Evolutionary conservation across 441 rosid genomes (phyloP).

Genomic region (Corymbia calophylla): DNA sequence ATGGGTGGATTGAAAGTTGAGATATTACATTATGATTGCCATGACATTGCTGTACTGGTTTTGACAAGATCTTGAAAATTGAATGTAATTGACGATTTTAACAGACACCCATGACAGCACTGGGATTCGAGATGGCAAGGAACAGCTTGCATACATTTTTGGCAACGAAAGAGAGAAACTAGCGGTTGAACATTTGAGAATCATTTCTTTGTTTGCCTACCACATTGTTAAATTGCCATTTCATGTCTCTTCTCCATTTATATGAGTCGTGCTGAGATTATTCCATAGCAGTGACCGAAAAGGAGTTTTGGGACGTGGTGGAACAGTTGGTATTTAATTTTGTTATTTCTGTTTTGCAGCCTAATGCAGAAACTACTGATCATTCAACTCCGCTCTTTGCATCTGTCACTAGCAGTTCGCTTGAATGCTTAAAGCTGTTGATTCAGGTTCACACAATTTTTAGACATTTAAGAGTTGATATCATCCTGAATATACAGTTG

Average conservation of each 20-base stretch:
- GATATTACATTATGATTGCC: background rate
- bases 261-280: background rate
- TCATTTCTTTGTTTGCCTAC: background rate
- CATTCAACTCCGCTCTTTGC: slow-evolving; percentile 69
- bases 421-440: slow-evolving; percentile 59
- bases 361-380: slow-evolving; percentile 79
- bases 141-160: background rate
- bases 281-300: background rate
- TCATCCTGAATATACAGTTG: background rate
- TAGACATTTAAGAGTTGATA: background rate
- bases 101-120: background rate
- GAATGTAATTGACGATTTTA: background rate
- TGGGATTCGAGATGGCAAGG: background rate
- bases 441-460: slow-evolving; percentile 39
- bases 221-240: background rate
- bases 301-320: background rate
- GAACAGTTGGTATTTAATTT: background rate
- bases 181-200: background rate
- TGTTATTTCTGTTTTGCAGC: slow-evolving; percentile 38
- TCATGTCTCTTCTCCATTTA: background rate
- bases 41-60: background rate
- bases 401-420: slow-evolving; percentile 73
- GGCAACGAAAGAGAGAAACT: background rate
- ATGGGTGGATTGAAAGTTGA: background rate
- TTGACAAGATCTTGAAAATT: background rate